Base-by-base conservation (phyloP, 108 stramenopile species). In the Skeletonema costatum region DNA sequence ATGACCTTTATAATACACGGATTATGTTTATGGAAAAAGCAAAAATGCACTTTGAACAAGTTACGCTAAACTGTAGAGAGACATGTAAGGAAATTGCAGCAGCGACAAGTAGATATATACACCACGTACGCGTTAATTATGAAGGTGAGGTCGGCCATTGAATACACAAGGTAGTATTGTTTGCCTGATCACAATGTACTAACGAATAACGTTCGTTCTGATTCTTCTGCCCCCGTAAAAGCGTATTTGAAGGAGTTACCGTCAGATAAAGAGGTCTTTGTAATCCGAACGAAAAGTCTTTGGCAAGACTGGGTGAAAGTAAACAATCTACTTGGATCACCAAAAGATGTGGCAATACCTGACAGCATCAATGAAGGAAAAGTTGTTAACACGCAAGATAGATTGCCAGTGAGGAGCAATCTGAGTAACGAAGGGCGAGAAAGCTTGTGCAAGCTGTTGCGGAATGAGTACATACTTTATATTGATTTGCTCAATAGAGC, bases 231-330 rank as follows among this genome's bases (percentile, higher is more conserved):
- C 5, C 41, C 13, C 12, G 6, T 42, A 42, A 42, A 42, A 51
- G 50, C 50, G 19, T 51, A 51, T 21, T 21, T 71, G 38, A 35
- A 71, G 31, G 53, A 53, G 8, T 30, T 71, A 36, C 70, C 70
- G 35, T 11, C 70, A 5, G 19, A 56, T 9, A 39, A 59, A n/a
- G 70, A 71, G 39, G 59, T 75, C n/a, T 87, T 64, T 50, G 83
- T 76, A 19, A 73, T 85, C 36, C 85, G 89, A 2, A 80, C 86
- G 68, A 87, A 86, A 39, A 19, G 67, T 58, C 31, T 90, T 19
- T 87, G 87, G 89, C 38, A 84, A 13, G 89, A 90, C 68, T 90
- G 89, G 89, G 64, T 65, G 7, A 30, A 21, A n/a, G 56, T 86
- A 31, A 87, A 90, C 71, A 46, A 68, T 14, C 21, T 84, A 29